Conservation (phyloP, 2,329 filamentous ascomycete genomes). For the Trichoderma breve region DNA sequence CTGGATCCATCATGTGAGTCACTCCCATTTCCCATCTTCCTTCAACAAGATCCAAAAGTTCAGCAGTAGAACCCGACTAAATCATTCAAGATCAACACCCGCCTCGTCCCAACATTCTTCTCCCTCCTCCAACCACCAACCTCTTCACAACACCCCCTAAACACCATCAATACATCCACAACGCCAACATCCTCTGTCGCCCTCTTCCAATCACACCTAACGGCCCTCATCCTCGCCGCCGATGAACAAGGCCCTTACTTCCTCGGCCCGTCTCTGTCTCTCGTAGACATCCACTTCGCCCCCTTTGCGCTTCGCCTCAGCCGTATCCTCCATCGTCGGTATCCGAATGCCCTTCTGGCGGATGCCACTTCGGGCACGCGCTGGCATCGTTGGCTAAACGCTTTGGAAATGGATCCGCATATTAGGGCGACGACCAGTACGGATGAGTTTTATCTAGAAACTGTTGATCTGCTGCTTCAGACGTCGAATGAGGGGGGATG, state of each 20-base stretch:
- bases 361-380: constrained; percentile 61
- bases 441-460: constrained; percentile 53
- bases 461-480: constrained; percentile 51
- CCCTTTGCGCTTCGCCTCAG: constrained; percentile 70
- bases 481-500: not conserved
- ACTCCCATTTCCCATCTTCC: not conserved
- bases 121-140: constrained; percentile 60
- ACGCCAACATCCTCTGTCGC: constrained; percentile 44
- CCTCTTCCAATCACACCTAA: constrained; percentile 64
- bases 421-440: constrained; percentile 66
- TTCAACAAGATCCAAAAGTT: too few relatives aligned
- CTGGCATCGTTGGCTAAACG: constrained; percentile 68
- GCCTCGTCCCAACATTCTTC: constrained; percentile 76
- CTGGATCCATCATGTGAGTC: constrained; percentile 74
- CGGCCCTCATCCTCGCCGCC: constrained; percentile 47
- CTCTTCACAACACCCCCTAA: constrained; percentile 47
- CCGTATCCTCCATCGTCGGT: constrained; percentile 63
- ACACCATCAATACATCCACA: constrained; percentile 46
- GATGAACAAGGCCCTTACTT: constrained; percentile 66
- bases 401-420: constrained; percentile 62
- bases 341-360: constrained; percentile 52
- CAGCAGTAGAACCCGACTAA: not conserved
- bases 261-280: constrained; percentile 46
- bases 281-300: constrained; percentile 74
- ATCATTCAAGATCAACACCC: constrained; percentile 67